A percentile compares a stretch with the other conserved stretches of the same genome.
phyloP scores from a whole-genome alignment of 2,329 filamentous ascomycete species.

The Ustilaginoidea virens region DNA sequence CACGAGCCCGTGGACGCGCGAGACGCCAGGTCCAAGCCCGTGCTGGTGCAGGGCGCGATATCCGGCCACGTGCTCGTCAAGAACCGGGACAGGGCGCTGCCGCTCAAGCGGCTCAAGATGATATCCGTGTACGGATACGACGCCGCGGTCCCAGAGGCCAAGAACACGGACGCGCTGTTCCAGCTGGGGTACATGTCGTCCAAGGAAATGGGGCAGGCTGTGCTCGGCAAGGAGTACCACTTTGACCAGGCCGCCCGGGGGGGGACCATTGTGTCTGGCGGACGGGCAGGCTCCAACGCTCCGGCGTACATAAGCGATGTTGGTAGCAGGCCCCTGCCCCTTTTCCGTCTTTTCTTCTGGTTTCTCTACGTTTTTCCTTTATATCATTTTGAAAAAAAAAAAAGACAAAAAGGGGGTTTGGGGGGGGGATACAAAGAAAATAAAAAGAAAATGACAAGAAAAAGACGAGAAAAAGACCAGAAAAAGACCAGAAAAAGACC shows the following conservation, averaged over 20 bases:
- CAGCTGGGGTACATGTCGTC: slow-evolving; percentile 31
- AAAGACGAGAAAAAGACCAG: too few species aligned
- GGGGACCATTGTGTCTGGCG: slow-evolving; percentile 35
- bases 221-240: slow-evolving; percentile 24
- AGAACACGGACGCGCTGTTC: slow-evolving; percentile 30
- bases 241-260: slow-evolving; percentile 34
- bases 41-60: slow-evolving; percentile 36
- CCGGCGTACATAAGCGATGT: slow-evolving; percentile 35
- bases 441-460: too few species aligned
- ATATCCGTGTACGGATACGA: slow-evolving; percentile 47
- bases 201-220: slow-evolving; percentile 27
- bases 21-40: slow-evolving; percentile 25
- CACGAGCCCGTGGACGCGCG: slow-evolving; percentile 33
- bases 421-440: too few species aligned
- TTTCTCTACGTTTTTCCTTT: background rate
- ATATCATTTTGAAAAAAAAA: background rate
- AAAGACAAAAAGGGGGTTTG: background rate
- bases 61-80: slow-evolving; percentile 62
- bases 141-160: slow-evolving; percentile 36
- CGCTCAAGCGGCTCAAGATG: slow-evolving; percentile 39
- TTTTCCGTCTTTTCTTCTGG: background rate
- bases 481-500: too few species aligned
- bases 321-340: slow-evolving; percentile 8
- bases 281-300: slow-evolving; percentile 33
- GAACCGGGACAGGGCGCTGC: slow-evolving; percentile 48